Base-by-base conservation (phyloP, 306 rosid species). In the Adenanthera pavonina region DNA sequence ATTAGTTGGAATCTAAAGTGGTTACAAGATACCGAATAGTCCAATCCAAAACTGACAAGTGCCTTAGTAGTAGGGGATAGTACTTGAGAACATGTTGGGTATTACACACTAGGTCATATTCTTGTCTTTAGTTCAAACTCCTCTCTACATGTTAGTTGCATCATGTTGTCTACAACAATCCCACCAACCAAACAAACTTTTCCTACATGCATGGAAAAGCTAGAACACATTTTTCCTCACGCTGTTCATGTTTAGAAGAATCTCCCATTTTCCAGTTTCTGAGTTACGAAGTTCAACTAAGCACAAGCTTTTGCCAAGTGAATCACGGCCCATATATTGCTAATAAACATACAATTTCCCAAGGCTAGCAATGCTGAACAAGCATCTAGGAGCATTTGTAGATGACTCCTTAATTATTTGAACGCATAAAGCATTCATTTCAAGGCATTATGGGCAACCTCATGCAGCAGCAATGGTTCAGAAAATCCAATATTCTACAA, bases 401-500 rank as follows among this genome's bases (percentile, higher is more conserved):
- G 89, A 80, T 0, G 97, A 92, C 86, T 92, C 97, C 85, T 25
- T 25, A 25, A 25, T 92, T 91, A 71, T 92, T 94, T 0, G 94
- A 88, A 78, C 90, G 88, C 87, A 84, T 87, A 84, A 92, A 91
- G 73, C 94, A 92, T 54, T 88, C 91, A 62, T 91, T 88, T 16
- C 88, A 80, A 53, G 88, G 81, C 95, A 92, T 89, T 74, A 71
- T 81, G 11, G 94, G 97, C 82, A 91, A 64, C 57, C 80, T 84
- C 97, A 91, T 87, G 95, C 97, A 91, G 15, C 87, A 86, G 15
- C 76, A 61, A 11, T 73, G 57, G 62, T 72, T 77, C 7, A 95
- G 97, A 88, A 92, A 84, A 88, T 91, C 97, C 97, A 92, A 80
- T 89, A 93, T 75, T 92, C 97, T 9, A 87, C 76, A 57, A 89